Evolutionary conservation across 2,329 filamentous ascomycete genomes (phyloP), one percentile per base, ranked within the genome.

Genomic region (Neocucurbitaria cava): DNA sequence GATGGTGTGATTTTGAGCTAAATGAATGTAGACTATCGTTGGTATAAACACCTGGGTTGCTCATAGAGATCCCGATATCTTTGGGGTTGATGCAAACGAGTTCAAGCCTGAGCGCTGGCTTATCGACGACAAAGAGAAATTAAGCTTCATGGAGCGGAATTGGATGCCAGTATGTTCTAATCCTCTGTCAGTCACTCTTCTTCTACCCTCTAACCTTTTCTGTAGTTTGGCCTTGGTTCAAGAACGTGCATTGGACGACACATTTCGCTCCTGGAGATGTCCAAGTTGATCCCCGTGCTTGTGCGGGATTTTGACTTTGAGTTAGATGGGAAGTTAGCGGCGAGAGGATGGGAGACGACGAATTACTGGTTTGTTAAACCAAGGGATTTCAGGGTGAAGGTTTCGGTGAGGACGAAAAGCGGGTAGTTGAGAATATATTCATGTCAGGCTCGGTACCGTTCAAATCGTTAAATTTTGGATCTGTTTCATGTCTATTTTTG

Each of bases 41-140:
- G 66, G 66, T 26, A 41, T 63, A 3, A 68, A 66, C 44, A 56
- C 48, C 13, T 67, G 63, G 62, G 59, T 67, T 15, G 53, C 58
- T 6, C 65, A 68, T 20, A 49, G 56, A 21, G 54, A 66, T 40
- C 54, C 31, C 5, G 35, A 47, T 2, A 31, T 65, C 10, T 69
- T 56, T 39, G 64, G 66, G 1, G 30, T 46, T 1, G 64, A 69
- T 39, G 65, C 56, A 7, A 8, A 60, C 28, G 15, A 36, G 1
- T 69, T 68, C 41, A 51, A 49, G 9, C 66, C 66, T 18, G 59
- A 65, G 38, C 59, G 66, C 44, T 68, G 64, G 66, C 43, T 62
- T 15, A 53, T 53, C 17, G 49, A 46, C 3, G 55, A 61, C 26
- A 60, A 61, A 33, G 45, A 56, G 30, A 49, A 46, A 26, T 38